Conservation (phyloP, 176 grass and related monocot species). For the Pontederia crassipes region DNA sequence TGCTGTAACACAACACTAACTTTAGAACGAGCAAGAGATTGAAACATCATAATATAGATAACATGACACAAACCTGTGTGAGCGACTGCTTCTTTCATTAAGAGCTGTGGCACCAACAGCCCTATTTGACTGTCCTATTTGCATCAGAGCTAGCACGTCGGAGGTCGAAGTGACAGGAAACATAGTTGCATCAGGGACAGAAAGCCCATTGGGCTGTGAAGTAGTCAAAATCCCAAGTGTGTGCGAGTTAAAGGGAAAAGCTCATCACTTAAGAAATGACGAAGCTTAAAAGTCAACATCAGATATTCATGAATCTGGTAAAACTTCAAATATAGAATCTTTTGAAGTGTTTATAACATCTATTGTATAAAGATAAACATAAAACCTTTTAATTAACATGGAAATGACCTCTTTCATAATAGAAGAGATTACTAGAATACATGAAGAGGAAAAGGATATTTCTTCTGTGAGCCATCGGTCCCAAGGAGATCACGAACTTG, state of each 20-base stretch:
- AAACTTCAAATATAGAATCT: no score
- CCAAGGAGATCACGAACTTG: constrained; percentile 96
- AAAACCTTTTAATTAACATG: not conserved
- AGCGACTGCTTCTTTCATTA: constrained; percentile 97
- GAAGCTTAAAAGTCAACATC: no score
- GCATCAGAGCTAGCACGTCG: constrained; percentile 84
- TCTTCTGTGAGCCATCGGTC: constrained; percentile 76
- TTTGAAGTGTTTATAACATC: no score
- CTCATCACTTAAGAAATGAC: no score
- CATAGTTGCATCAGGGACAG: constrained; percentile 86
- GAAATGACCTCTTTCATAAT: not conserved
- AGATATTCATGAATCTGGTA: no score
- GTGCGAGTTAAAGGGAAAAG: constrained; percentile 40
- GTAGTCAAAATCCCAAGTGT: constrained; percentile 90
- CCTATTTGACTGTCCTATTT: constrained; percentile 77
- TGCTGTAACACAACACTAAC: not conserved
- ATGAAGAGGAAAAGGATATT: constrained; percentile 57
- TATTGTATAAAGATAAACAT: no score
- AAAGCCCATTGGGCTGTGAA: constrained; percentile 83
- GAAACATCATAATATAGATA: not conserved
- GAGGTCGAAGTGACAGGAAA: constrained; percentile 72
- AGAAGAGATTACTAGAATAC: not conserved
- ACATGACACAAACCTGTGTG: constrained; percentile 51
- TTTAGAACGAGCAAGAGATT: not conserved
- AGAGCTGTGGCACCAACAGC: constrained; percentile 86